Conservation (phyloP, 2,329 filamentous ascomycete species). For the Trichoderma sp. region DNA sequence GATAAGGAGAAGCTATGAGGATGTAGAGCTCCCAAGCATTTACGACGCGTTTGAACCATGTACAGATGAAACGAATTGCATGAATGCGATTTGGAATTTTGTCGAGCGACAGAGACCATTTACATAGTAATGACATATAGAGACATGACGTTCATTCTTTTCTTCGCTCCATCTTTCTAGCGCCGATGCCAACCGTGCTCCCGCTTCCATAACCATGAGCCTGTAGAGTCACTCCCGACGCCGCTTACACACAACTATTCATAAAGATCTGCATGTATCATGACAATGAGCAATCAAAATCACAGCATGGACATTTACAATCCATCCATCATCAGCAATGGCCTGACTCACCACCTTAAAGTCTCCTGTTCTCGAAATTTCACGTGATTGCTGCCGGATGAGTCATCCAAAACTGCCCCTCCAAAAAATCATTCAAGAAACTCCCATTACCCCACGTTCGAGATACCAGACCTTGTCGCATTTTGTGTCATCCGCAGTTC, state of each 20-base stretch:
- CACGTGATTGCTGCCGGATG: slow-evolving; percentile 20
- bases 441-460: slow-evolving; percentile 18
- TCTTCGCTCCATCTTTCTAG: not conserved
- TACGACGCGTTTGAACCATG: not conserved
- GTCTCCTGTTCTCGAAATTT: not conserved
- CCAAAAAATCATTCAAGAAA: slow-evolving; percentile 20
- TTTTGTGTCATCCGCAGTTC: not conserved
- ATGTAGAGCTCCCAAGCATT: too few species aligned
- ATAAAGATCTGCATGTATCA: not conserved
- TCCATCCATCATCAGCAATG: not conserved
- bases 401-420: slow-evolving; percentile 21
- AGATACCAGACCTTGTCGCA: slow-evolving; percentile 9
- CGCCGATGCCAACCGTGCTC: not conserved
- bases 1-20: slow-evolving; percentile 39
- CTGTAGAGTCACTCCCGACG: not conserved
- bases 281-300: not conserved
- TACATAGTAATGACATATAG: not conserved
- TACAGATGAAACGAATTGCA: slow-evolving; percentile 2
- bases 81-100: not conserved
- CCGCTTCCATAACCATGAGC: not conserved
- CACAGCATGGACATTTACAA: not conserved
- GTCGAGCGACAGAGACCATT: not conserved
- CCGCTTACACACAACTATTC: not conserved
- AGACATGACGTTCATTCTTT: not conserved
- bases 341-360: slow-evolving; percentile 5